These are phyloP conservation scores for Backusella morwellensis DNA, from an alignment of 192 early-diverging fungal species.

Conservation along the genomic window DNA sequence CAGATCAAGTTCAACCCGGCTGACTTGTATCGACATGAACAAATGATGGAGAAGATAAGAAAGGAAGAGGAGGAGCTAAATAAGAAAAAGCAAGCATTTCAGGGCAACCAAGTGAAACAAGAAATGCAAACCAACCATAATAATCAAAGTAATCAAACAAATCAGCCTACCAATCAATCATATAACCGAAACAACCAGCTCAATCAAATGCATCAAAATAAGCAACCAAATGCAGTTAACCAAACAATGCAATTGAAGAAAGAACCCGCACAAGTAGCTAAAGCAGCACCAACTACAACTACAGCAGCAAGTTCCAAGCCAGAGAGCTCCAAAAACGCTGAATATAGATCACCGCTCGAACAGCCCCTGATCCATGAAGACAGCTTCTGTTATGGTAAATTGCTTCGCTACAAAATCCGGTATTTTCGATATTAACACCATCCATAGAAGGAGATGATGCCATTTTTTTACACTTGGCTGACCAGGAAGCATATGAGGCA, in stretches of 20 bases:
- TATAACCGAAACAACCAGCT: neutral
- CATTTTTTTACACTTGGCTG: neutral
- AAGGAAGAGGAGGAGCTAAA: neutral
- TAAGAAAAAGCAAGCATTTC: neutral
- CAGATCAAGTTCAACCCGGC: conserved; percentile 10
- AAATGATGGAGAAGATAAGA: conserved; percentile 4
- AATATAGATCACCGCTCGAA: neutral
- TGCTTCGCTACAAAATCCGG: neutral
- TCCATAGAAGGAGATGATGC: conserved; percentile 10
- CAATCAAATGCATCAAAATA: neutral
- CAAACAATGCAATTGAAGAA: neutral
- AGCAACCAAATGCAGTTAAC: neutral
- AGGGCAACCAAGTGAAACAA: neutral
- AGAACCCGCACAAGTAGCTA: neutral
- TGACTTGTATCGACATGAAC: neutral
- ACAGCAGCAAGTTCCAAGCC: neutral
- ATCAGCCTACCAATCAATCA: neutral
- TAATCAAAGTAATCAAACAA: neutral
- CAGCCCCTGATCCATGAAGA: conserved; percentile 9
- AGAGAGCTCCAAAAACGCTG: neutral
- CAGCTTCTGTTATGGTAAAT: conserved; percentile 14
- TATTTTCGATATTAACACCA: neutral
- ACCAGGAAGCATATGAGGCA: neutral
- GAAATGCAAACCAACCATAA: neutral
- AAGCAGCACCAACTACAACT: neutral